These are phyloP conservation scores for Mesembryanthemum crystallinum DNA, from an alignment of 148 eudicot genomes.

Conservation along the genomic window DNA sequence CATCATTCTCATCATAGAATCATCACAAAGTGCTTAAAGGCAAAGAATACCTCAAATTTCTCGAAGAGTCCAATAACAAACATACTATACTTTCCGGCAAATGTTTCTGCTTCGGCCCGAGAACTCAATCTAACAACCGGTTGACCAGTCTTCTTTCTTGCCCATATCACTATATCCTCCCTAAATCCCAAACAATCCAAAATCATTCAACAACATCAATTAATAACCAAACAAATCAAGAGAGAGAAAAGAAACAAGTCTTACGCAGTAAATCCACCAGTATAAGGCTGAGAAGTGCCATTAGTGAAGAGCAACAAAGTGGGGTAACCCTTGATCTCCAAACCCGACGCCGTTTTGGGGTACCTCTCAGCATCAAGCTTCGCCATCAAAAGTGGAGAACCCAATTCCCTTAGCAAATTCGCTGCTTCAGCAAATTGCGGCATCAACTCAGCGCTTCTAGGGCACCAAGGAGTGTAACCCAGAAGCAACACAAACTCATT, in stretches of 20 bases:
- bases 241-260: slow-evolving; percentile 14
- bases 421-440: slow-evolving; percentile 92
- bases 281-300: slow-evolving; percentile 69
- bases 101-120: slow-evolving; percentile 61
- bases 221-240: neutral
- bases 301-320: slow-evolving; percentile 71
- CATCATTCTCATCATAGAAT: neutral
- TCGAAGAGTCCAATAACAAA: slow-evolving; percentile 68
- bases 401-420: slow-evolving; percentile 47
- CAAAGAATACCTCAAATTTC: slow-evolving; percentile 66
- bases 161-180: slow-evolving; percentile 90
- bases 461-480: slow-evolving; percentile 94
- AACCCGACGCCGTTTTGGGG: slow-evolving; percentile 56
- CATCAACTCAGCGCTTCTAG: slow-evolving; percentile 89
- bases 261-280: slow-evolving; percentile 84
- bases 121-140: slow-evolving; percentile 62
- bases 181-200: slow-evolving; percentile 29
- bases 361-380: slow-evolving; percentile 75
- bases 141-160: slow-evolving; percentile 73
- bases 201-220: neutral
- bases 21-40: neutral
- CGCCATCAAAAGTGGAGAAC: slow-evolving; percentile 51
- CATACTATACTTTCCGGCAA: slow-evolving; percentile 54
- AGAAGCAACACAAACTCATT: slow-evolving; percentile 64
- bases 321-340: slow-evolving; percentile 80